Base-by-base conservation (phyloP, 441 rosid species). In the Eruca vesicaria region DNA sequence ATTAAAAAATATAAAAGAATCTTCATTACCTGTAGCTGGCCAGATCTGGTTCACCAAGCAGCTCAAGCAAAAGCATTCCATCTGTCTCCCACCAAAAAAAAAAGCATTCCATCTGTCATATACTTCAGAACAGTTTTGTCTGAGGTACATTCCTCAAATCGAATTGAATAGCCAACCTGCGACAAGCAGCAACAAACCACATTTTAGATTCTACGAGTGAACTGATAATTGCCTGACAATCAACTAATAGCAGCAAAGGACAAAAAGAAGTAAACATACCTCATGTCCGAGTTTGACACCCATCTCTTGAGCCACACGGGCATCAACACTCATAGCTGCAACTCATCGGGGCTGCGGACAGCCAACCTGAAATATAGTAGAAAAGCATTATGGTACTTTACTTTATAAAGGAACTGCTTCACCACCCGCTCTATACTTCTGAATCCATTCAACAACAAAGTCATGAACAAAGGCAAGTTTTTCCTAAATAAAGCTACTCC, bases 281-380 rank as follows among this genome's bases (percentile, higher is more conserved):
- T 92, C 98, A 11, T 96, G 98, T 55, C 99, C 98, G 79, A 96
- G 99, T 81, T 96, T 92, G 79, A 96, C 91, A 55, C 97, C 98
- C 96, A 96, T 85, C 81, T 96, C 99, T 78, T 93, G 98, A 78
- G 99, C 88, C 83, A 96, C 99, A 78, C 98, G 91, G 66, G 97
- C 97, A 79, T 98, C 91, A 79, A 93, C 98, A 76, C 98, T 96
- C 98, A 92, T 93, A 45, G 98, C 99, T 66, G 99, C 99, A 82
- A 96, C 99, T 72, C 98, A 83, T 64, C 99, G 88, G 50, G 97
- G 98, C 83, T 96, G 99, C n/a, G 99, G 90, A 82, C 99, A 96
- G 62, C 94, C 98, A 81, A 93, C 71, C 98, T 94, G 85, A 67
- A 60, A 60, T 60, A 72, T 29, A 77, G 50, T 20, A 36, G 14